These are phyloP conservation scores for Cryoendolithus antarcticus DNA, from an alignment of 2,329 filamentous ascomycete genomes.

Conservation along the genomic window DNA sequence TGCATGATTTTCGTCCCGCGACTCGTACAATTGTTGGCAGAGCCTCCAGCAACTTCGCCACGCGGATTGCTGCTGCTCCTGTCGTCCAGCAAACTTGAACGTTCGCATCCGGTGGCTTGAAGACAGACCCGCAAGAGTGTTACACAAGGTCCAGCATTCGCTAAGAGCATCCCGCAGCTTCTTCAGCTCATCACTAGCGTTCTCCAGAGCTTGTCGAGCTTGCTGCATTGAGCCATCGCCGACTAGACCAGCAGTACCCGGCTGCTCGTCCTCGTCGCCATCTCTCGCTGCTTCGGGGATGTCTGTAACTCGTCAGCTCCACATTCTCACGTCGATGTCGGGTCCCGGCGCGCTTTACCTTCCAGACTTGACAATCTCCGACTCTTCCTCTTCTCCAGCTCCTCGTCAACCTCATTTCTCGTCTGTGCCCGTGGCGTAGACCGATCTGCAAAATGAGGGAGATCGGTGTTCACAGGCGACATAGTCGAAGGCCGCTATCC, in stretches of 20 bases:
- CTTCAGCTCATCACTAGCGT: slow-evolving; percentile 49
- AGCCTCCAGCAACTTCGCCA: slow-evolving; percentile 93
- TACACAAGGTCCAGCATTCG: slow-evolving; percentile 90
- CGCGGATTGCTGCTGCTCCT: slow-evolving; percentile 70
- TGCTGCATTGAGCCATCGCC: slow-evolving; percentile 33
- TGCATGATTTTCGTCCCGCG: slow-evolving; percentile 57
- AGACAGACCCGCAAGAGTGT: slow-evolving; percentile 74
- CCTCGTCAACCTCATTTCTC: slow-evolving; percentile 56
- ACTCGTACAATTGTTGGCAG: slow-evolving; percentile 79
- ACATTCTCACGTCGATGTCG: no score
- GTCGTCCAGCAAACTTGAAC: slow-evolving; percentile 61
- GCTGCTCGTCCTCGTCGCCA: slow-evolving; percentile 22
- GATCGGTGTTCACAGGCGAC: slow-evolving; percentile 62
- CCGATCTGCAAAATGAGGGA: slow-evolving; percentile 50
- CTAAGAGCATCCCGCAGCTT: slow-evolving; percentile 65
- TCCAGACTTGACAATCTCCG: slow-evolving; percentile 64
- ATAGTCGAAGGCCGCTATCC: slow-evolving; percentile 29
- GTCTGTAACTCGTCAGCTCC: slow-evolving; percentile 22
- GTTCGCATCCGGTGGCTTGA: slow-evolving; percentile 70
- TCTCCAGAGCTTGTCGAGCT: slow-evolving; percentile 34
- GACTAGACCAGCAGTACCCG: slow-evolving; percentile 23
- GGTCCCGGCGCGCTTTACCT: slow-evolving; percentile 7
- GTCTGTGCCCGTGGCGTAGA: slow-evolving; percentile 77
- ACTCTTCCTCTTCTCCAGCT: slow-evolving; percentile 41
- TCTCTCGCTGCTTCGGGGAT: slow-evolving; percentile 33